Base-by-base conservation (phyloP, 1,139 yeast genomes). In the Hyphopichia buzzinii region DNA sequence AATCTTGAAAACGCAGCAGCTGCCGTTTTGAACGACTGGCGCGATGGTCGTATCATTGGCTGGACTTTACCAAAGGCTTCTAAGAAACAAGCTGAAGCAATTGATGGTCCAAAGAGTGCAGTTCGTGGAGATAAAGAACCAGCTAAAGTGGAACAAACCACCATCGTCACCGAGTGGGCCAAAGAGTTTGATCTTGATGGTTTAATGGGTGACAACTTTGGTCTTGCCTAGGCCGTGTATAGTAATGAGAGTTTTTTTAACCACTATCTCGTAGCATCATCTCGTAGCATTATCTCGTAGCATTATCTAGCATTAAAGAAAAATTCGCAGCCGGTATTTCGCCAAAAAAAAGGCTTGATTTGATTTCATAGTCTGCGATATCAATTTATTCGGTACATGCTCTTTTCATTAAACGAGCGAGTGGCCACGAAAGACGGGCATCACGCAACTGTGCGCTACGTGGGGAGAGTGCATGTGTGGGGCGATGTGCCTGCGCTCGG, bases 131-230 rank as follows among this genome's bases (percentile, higher is more conserved):
- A 68, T 33, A 66, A 64, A 44, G 76, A 72, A 51, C 72, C 75
- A 44, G 59, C 69, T 40, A 76, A 71, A 56, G 77, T 74, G 30
- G 94, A 84, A 50, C 85, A 84, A 54, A 85, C 94, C 33, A 80
- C 86, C 12, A 77, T 92, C 51, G 98, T 94, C 16, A 66, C 75
- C n/a, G 75, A 79, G 49, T 92, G 98, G 97, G 84, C 97, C 13
- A 77, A 86, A 58, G 98, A 90, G 63, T 90, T 92, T 56, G 96
- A 89, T 59, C 72, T 92, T 50, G 97, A 87, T 55, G 89, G 88
- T 6, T 71, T 90, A 47, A 80, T 86, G 54, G 64, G 63, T 31
- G 67, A 58, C 39, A 59, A 61, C 43, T 63, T 64, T 47, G 69
- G 67, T 17, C 46, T 51, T 37, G 41, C 23, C 23, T 19, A 19